Conservation (phyloP, 2,329 filamentous ascomycete species). For the Aureobasidium sp. region DNA sequence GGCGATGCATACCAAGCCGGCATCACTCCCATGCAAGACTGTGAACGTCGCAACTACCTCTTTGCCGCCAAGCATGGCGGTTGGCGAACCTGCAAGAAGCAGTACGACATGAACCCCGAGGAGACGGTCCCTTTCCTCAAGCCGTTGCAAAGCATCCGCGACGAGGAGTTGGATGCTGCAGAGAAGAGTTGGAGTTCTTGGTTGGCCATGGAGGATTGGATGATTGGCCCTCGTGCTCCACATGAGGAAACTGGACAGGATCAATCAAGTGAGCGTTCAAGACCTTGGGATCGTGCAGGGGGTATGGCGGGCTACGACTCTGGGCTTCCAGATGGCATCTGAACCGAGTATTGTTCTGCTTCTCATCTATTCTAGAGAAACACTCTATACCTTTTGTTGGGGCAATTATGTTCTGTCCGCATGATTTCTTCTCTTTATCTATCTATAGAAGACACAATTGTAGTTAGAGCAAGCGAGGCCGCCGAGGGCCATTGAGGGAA, state of each 20-base stretch:
- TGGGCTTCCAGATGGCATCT: conserved; percentile 3
- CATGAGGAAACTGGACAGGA: neutral
- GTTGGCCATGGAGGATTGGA: conserved; percentile 97
- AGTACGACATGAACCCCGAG: conserved; percentile 71
- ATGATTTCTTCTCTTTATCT: no score
- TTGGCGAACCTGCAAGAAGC: conserved; percentile 81
- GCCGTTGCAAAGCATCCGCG: conserved; percentile 67
- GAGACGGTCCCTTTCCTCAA: conserved; percentile 83
- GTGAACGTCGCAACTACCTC: conserved; percentile 86
- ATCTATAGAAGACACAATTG: no score
- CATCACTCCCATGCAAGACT: conserved; percentile 75
- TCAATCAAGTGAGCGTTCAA: neutral
- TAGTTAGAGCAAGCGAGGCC: no score
- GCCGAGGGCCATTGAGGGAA: no score
- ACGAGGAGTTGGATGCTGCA: conserved; percentile 74
- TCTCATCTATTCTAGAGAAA: neutral
- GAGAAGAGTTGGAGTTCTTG: conserved; percentile 89
- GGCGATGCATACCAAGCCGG: conserved; percentile 85
- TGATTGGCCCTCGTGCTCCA: conserved; percentile 62
- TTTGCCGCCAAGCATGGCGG: conserved; percentile 90
- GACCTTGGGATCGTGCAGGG: conserved; percentile 4
- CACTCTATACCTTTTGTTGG: neutral
- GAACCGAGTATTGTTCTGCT: neutral
- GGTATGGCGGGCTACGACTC: conserved; percentile 3
- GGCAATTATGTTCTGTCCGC: neutral